Evolutionary conservation across 2,329 filamentous ascomycete genomes (phyloP), one percentile per base, ranked within the genome.

Genomic region (Alternaria burnsii): DNA sequence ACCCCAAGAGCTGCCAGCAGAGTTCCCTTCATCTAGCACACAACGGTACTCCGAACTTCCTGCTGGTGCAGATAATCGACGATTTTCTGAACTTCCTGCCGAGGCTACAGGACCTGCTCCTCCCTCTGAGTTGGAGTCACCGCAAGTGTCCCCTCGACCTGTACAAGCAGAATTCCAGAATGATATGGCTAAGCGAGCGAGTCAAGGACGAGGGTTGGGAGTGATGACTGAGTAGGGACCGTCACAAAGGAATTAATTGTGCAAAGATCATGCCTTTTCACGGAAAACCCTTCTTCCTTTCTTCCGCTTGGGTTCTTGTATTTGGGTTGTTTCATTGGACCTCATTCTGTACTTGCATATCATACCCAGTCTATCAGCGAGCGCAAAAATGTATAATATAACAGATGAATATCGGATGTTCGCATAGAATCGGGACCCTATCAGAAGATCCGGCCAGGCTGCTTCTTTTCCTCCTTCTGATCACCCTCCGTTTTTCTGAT

Each of bases 41-140:
- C 42, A 64, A 32, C 65, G 63, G 47, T 69, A 58, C 52, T 72
- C 65, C 0, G 72, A 75, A 55, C 67, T 74, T 16, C 71, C 69
- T n/a, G 70, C 66, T 12, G 65, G 64, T 4, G 41, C 43, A 28
- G 52, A 53, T 9, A 59, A 32, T 14, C 58, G 69, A 20, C 61
- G 63, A 20, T 65, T 65, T 24, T 72, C 71, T 1, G 70, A 71
- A 40, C 58, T 73, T 14, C 69, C 71, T 18, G 67, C 63, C 9
- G 63, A 58, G 40, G 50, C 47, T 18, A 32, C 46, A 12, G 20
- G 18, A 9, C 46, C 24, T n/a, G 32, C 26, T 16, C 47, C 47
- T 14, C 46, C 52, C 20, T 59, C 60, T 11, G 61, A 74, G 55
- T 54, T 74, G 36, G 71, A 69, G 43, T 69, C 68, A 20, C 68